Evolutionary conservation across 768 basidiomycete species (phyloP).

Genomic region (Lanmaoa rubissima): DNA sequence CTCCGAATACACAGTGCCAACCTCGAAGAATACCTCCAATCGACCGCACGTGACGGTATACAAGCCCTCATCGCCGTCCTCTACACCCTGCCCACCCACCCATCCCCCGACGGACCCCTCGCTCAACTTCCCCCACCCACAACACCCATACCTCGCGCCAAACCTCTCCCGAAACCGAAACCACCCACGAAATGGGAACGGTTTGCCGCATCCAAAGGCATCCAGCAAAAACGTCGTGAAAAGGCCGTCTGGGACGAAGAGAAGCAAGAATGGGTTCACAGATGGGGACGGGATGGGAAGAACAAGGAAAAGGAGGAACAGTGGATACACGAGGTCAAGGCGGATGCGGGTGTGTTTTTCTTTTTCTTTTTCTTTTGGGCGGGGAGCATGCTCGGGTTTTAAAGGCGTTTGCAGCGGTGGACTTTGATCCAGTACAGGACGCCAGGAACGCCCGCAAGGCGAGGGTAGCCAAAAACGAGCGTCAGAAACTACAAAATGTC

Average conservation of each 20-base stretch:
- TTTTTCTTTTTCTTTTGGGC: not conserved
- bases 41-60: constrained; percentile 75
- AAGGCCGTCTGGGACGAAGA: constrained; percentile 94
- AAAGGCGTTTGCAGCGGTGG: constrained; percentile 51
- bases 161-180: constrained; percentile 91
- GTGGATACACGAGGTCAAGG: constrained; percentile 91
- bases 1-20: constrained; percentile 49
- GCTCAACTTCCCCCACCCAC: constrained; percentile 77
- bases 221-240: constrained; percentile 74
- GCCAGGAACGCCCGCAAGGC: constrained; percentile 80
- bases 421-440: constrained; percentile 74
- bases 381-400: not conserved
- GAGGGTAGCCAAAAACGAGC: constrained; percentile 81
- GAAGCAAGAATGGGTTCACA: constrained; percentile 84
- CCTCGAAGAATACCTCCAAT: constrained; percentile 76
- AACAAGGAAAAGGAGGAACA: constrained; percentile 84
- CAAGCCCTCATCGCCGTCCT: constrained; percentile 80
- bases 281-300: constrained; percentile 89
- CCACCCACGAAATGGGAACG: constrained; percentile 95
- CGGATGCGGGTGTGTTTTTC: constrained; percentile 67
- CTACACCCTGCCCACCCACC: constrained; percentile 75
- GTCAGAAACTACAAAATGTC: constrained; percentile 69
- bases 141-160: constrained; percentile 81
- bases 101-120: constrained; percentile 78
- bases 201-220: constrained; percentile 94